A percentile compares a stretch with the other conserved stretches of the same genome.
Conservation (phyloP, 1,284 basidiomycete species). For the Sporisorium reilianum region DNA sequence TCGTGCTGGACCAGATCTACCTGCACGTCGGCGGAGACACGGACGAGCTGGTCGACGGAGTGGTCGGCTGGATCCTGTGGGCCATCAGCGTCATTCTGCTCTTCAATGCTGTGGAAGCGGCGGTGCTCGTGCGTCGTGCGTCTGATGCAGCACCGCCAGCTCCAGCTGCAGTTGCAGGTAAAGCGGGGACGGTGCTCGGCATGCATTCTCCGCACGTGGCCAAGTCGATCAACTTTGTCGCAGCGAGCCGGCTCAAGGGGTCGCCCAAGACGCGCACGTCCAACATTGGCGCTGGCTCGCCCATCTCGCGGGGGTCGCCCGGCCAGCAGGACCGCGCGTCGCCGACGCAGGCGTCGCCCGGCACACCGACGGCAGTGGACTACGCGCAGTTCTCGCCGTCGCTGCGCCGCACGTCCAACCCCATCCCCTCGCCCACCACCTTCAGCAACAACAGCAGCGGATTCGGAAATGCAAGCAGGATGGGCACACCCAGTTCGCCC, state of each 20-base stretch:
- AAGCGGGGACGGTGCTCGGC: conserved; percentile 10
- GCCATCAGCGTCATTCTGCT: conserved; percentile 39
- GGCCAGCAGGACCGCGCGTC: not conserved
- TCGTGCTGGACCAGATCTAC: conserved; percentile 37
- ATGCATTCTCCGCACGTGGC: conserved; percentile 37
- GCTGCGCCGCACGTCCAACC: conserved; percentile 9
- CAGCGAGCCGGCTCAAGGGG: conserved; percentile 37
- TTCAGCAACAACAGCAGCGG: not conserved
- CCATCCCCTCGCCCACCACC: conserved; percentile 2
- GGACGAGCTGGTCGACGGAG: conserved; percentile 38
- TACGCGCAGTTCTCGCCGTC: conserved; percentile 46
- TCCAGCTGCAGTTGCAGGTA: not conserved
- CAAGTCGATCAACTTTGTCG: conserved; percentile 48
- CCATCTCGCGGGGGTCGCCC: conserved; percentile 22
- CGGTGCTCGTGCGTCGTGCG: conserved; percentile 13
- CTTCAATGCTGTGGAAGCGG: conserved; percentile 44
- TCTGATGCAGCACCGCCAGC: not conserved
- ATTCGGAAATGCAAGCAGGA: conserved; percentile 1
- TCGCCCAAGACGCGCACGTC: conserved; percentile 41
- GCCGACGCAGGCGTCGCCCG: conserved; percentile 10
- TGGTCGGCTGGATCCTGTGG: conserved; percentile 44
- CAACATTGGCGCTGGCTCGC: conserved; percentile 35
- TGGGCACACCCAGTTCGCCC: not conserved
- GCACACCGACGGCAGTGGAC: conserved; percentile 11
- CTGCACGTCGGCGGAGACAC: conserved; percentile 27